Evolutionary conservation across 129 eudicot species (phyloP).

Genomic region (Flaveria robusta): DNA sequence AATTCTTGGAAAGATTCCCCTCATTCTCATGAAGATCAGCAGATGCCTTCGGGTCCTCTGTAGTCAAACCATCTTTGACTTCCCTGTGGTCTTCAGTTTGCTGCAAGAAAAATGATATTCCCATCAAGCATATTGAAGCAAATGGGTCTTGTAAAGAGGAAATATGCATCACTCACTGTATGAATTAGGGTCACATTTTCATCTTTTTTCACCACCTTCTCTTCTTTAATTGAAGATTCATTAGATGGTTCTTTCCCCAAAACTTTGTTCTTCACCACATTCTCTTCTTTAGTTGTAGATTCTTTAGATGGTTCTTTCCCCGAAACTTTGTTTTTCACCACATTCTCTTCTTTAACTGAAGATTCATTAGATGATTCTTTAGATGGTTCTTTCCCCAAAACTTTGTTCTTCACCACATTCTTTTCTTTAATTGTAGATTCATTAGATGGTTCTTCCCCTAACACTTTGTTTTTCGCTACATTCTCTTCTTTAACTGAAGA

Average conservation of each 20-base stretch:
- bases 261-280: slow-evolving; percentile 35
- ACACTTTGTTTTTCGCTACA: slow-evolving; percentile 29
- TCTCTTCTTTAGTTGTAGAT: slow-evolving; percentile 39
- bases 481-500: slow-evolving; percentile 40
- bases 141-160: slow-evolving; percentile 17
- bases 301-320: slow-evolving; percentile 47
- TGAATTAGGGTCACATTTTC: slow-evolving; percentile 40
- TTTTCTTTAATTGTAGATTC: slow-evolving; percentile 44
- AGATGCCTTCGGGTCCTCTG: slow-evolving; percentile 35
- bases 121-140: background rate
- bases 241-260: slow-evolving; percentile 42
- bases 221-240: slow-evolving; percentile 35
- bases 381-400: slow-evolving; percentile 41
- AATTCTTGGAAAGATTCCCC: slow-evolving; percentile 24
- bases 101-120: slow-evolving; percentile 24
- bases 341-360: slow-evolving; percentile 24
- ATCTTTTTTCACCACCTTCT: slow-evolving; percentile 31
- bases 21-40: slow-evolving; percentile 35
- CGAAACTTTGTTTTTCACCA: slow-evolving; percentile 31
- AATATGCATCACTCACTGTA: slow-evolving; percentile 32
- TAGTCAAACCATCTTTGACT: slow-evolving; percentile 28
- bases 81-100: slow-evolving; percentile 32
- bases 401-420: slow-evolving; percentile 35
- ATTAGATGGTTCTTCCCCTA: slow-evolving; percentile 43
- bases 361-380: slow-evolving; percentile 47